phyloP scores from a whole-genome alignment of 305 asterid genomes.

The Nicotiana rustica region DNA sequence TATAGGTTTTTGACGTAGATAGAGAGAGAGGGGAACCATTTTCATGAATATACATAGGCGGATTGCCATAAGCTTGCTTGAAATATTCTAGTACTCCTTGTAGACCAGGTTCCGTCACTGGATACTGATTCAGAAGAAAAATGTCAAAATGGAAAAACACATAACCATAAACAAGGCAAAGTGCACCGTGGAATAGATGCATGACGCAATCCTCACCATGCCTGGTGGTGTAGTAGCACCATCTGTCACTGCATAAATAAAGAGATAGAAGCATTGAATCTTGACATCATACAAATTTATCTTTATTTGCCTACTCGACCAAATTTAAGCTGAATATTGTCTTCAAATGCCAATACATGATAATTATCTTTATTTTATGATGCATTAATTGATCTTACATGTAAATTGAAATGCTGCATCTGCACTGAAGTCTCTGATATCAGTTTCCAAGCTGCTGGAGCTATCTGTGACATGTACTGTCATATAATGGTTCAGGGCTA shows the following conservation, averaged over 20 bases:
- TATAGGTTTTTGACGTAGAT: not conserved
- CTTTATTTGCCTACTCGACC: not conserved
- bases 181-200: not conserved
- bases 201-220: slow-evolving; percentile 35
- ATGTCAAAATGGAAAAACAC: not conserved
- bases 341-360: not conserved
- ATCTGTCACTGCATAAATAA: not conserved
- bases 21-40: slow-evolving; percentile 19
- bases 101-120: slow-evolving; percentile 25
- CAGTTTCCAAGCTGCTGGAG: slow-evolving; percentile 27
- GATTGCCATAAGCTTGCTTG: slow-evolving; percentile 38
- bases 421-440: slow-evolving; percentile 37
- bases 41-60: slow-evolving; percentile 37
- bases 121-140: slow-evolving; percentile 21
- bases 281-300: not conserved
- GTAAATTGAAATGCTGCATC: slow-evolving; percentile 17
- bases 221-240: slow-evolving; percentile 33
- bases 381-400: not conserved
- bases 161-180: not conserved
- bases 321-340: not conserved
- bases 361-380: not conserved
- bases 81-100: slow-evolving; percentile 32
- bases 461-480: slow-evolving; percentile 39
- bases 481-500: slow-evolving; percentile 52
- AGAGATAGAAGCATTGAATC: not conserved